Base-by-base conservation (phyloP, 306 rosid genomes). In the Ormosia emarginata region DNA sequence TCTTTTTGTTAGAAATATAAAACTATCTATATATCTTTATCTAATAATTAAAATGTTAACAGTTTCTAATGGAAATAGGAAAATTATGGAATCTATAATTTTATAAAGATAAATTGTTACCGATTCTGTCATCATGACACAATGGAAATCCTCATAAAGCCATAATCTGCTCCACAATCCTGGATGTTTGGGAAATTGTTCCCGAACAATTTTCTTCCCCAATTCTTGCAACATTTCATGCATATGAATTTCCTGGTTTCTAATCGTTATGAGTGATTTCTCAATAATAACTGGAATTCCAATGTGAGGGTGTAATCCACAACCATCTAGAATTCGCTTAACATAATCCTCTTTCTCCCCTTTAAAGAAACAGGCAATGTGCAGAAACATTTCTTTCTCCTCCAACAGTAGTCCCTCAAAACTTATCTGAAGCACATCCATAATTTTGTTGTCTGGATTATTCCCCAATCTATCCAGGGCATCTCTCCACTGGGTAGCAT, bases 401-500 rank as follows among this genome's bases (percentile, higher is more conserved):
- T 34, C 5, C 18, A 0, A 0, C 0, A 34, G 7, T 9, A 82
- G 4, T 36, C 77, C 77, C 8, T 81, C 85, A 33, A 74, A 67
- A 74, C 81, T 55, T 33, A 74, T 11, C 5, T 18, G 44, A 17
- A 81, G 70, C 1, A 55, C 76, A 8, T 66, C 8, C 70, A 67
- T 65, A 17, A 81, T n/a, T 41, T 66, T 8, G 3, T 33, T 2
- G 11, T 74, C 17, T 15, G 80, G 76, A 56, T 18, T 74, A 3
- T 13, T 33, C 55, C 39, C 0, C 29, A 74, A 14, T 33, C 85
- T 43, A 55, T 34, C 0, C 55, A 56, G 67, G 1, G 67, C 52
- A 41, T 64, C 75, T 41, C 40, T 73, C 85, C 85, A 82, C 6
- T 82, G 71, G 5, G 0, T 56, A 4, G 34, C 76, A 74, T 66